phyloP scores from a whole-genome alignment of 2,329 filamentous ascomycete species.

The Apiospora aurea region DNA sequence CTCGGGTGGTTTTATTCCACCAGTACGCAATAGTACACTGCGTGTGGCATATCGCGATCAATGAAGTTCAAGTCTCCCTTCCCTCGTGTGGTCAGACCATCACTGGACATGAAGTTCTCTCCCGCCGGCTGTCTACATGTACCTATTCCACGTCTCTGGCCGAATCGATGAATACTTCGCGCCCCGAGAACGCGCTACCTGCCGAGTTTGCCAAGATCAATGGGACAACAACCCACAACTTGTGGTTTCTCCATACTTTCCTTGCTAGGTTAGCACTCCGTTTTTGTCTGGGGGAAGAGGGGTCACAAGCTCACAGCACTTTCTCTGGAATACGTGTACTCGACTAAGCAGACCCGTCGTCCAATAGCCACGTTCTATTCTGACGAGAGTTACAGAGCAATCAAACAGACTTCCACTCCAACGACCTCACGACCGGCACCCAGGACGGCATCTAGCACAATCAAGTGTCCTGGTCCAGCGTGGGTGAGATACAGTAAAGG shows the following conservation, averaged over 20 bases:
- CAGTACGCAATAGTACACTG: background rate
- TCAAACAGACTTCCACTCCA: conserved; percentile 3
- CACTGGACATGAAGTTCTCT: background rate
- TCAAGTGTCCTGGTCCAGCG: background rate
- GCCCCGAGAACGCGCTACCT: background rate
- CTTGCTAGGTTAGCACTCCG: background rate
- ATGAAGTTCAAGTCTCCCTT: background rate
- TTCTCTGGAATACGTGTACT: background rate
- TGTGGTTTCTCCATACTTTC: conserved; percentile 9
- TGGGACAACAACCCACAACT: background rate
- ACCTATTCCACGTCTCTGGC: background rate
- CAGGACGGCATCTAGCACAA: background rate
- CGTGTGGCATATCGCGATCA: background rate
- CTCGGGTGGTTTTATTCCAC: conserved; percentile 7
- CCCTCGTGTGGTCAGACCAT: background rate
- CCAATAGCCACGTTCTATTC: background rate
- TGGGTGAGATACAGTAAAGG: background rate
- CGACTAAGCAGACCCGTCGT: background rate
- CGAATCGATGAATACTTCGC: background rate
- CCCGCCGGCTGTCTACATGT: background rate
- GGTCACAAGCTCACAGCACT: background rate
- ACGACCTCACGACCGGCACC: background rate
- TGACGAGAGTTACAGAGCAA: background rate
- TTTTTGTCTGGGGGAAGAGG: background rate
- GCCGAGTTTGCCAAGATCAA: background rate